Evolutionary conservation across 257 asterid species (phyloP), one percentile per base, ranked within the genome.

Genomic region (Nicotiana tabacum): DNA sequence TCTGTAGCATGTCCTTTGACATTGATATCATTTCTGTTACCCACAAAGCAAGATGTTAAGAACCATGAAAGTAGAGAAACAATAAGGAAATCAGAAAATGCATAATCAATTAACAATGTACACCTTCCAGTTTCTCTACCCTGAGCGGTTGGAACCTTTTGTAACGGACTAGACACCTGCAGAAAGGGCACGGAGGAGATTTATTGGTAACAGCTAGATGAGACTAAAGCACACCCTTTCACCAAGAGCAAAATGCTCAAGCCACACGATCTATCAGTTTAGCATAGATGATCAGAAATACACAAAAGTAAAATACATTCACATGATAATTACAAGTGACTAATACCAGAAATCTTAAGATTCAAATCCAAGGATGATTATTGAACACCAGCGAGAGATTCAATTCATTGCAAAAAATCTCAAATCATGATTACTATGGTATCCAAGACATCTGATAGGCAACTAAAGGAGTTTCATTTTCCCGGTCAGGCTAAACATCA

Each of bases 81-180:
- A 84, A 9, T 5, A 57, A 9, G 57, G 66, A 46, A 65, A 80
- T 72, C 21, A 79, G 48, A 62, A 82, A 87, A 69, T 81, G 82
- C 74, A 33, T 32, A 56, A 66, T 64, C 84, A 10, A 65, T 37
- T 57, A 24, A 68, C 72, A 83, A 70, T 55, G 86, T 66, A 78
- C 82, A 96, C 99, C 97, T 96, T 81, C 85, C 95, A 76, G 78
- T 32, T 83, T 92, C 98, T 60, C 86, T 93, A 88, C 88, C 83
- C 88, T 90, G 91, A 83, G 80, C 85, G 66, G 84, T 82, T 77
- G 88, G 91, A 85, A 86, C 95, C 86, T 76, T 89, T 61, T 92
- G 91, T 72, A 95, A 91, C 53, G 92, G 91, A 87, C 91, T 93
- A 15, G 93, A 87, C 84, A 93, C 90, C 99, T 96, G 69, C 83